Evolutionary conservation across 257 asterid species (phyloP).

Genomic region (Marsdenia floribunda): DNA sequence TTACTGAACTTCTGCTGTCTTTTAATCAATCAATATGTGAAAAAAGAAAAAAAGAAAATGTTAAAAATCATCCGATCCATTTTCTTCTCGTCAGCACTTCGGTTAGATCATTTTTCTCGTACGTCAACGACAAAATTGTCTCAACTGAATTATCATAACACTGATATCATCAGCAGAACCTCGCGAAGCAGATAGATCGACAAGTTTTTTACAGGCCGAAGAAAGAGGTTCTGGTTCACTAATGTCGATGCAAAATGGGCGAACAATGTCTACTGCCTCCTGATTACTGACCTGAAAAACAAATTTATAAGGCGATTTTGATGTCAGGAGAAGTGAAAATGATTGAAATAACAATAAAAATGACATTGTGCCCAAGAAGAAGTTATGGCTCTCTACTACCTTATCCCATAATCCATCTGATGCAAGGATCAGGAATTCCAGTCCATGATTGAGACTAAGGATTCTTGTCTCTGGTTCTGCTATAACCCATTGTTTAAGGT

Average conservation of each 20-base stretch:
- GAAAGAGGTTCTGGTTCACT: conserved; percentile 38
- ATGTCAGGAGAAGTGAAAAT: not conserved
- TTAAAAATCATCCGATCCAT: not conserved
- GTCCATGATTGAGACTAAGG: conserved; percentile 40
- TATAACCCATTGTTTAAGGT: conserved; percentile 77
- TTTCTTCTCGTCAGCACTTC: not conserved
- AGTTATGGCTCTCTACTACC: conserved; percentile 23
- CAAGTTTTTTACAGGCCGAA: conserved; percentile 68
- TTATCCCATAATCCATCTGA: conserved; percentile 97
- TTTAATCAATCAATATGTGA: too few species aligned
- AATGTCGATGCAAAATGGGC: conserved; percentile 33
- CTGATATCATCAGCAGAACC: conserved; percentile 75
- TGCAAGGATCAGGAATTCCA: conserved; percentile 84
- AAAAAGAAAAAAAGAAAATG: too few species aligned
- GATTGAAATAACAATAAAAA: not conserved
- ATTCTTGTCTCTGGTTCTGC: conserved; percentile 75
- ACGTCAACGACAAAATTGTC: conserved; percentile 16
- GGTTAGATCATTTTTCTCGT: conserved; percentile 6
- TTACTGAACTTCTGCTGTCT: not conserved
- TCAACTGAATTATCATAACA: conserved; percentile 55
- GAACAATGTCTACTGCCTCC: conserved; percentile 68
- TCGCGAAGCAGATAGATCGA: conserved; percentile 61
- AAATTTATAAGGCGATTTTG: not conserved
- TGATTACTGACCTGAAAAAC: conserved; percentile 65
- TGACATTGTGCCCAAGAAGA: not conserved